Evolutionary conservation across 2,329 filamentous ascomycete species (phyloP).

Genomic region (Calonectria pauciramosa): DNA sequence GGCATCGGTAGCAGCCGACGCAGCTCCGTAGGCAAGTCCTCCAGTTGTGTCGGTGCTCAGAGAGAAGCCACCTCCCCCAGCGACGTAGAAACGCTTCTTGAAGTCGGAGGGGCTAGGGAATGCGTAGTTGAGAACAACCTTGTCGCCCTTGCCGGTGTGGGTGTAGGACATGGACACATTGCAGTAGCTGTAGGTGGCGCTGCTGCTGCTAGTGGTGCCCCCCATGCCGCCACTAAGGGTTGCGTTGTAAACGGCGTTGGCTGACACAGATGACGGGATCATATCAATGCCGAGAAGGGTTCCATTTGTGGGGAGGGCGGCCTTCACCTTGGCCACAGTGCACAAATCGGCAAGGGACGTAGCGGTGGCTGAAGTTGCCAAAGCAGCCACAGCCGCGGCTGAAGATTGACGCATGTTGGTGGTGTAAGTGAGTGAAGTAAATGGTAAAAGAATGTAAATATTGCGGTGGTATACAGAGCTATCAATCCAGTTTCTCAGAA

Average conservation of each 20-base stretch:
- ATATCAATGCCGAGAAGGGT: slow-evolving; percentile 41
- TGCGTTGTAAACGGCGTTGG: slow-evolving; percentile 36
- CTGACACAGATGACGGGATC: slow-evolving; percentile 57
- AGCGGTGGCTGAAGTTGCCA: slow-evolving; percentile 29
- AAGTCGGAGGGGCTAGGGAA: slow-evolving; percentile 54
- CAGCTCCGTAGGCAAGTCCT: slow-evolving; percentile 58
- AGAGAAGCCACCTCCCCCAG: slow-evolving; percentile 59
- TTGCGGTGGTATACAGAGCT: background rate
- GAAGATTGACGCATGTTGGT: slow-evolving; percentile 21
- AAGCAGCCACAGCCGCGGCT: slow-evolving; percentile 8
- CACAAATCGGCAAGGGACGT: slow-evolving; percentile 39
- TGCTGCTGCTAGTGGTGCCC: slow-evolving; percentile 41
- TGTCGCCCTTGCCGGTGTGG: slow-evolving; percentile 48
- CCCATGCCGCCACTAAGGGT: slow-evolving; percentile 36
- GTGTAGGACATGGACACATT: slow-evolving; percentile 53
- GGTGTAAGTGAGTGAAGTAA: background rate
- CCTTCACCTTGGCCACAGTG: slow-evolving; percentile 33
- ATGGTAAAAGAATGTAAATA: background rate
- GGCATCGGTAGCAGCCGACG: slow-evolving; percentile 55
- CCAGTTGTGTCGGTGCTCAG: slow-evolving; percentile 47
- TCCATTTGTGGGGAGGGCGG: slow-evolving; percentile 37
- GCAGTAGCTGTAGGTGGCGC: slow-evolving; percentile 47
- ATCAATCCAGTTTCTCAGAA: too few species aligned
- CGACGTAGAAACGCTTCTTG: slow-evolving; percentile 60
- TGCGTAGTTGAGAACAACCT: slow-evolving; percentile 50